These are phyloP conservation scores for Lentinula sp. DNA, from an alignment of 768 basidiomycete species.

Conservation along the genomic window DNA sequence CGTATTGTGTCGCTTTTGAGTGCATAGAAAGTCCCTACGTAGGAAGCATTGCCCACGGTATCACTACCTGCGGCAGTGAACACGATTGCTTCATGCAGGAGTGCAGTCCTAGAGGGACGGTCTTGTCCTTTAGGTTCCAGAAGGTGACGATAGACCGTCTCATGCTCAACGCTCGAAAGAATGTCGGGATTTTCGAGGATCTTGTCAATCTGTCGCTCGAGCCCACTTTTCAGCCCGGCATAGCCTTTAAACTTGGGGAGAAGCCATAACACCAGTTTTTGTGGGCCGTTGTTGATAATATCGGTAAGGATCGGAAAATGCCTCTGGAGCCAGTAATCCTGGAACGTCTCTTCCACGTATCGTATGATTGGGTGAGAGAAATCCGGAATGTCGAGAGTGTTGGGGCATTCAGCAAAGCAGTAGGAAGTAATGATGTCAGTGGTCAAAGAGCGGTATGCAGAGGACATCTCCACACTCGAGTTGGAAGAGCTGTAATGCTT, in stretches of 20 bases:
- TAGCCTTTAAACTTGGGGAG: not conserved
- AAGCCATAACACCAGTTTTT: not conserved
- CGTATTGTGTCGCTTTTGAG: conserved; percentile 16
- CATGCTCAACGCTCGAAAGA: conserved; percentile 1
- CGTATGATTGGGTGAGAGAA: conserved; percentile 9
- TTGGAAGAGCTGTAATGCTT: not conserved
- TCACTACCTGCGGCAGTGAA: conserved; percentile 14
- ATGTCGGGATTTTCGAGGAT: not conserved
- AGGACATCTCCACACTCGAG: conserved; percentile 8
- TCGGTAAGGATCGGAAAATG: not conserved
- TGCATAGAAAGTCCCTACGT: conserved; percentile 19
- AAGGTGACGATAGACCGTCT: conserved; percentile 6
- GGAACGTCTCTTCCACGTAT: not conserved
- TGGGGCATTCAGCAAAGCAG: conserved; percentile 12
- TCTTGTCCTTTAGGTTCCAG: not conserved
- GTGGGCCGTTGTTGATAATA: not conserved
- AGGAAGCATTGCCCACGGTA: conserved; percentile 22
- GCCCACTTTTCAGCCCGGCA: not conserved
- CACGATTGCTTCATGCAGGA: conserved; percentile 1
- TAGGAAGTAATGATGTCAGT: conserved; percentile 14
- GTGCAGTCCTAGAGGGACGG: not conserved
- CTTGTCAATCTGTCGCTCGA: conserved; percentile 1
- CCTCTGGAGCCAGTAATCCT: not conserved
- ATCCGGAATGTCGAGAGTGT: conserved; percentile 7
- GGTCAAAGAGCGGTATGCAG: conserved; percentile 12